phyloP scores from a whole-genome alignment of 164 flowering plant species.

The Berberis thunbergii region DNA sequence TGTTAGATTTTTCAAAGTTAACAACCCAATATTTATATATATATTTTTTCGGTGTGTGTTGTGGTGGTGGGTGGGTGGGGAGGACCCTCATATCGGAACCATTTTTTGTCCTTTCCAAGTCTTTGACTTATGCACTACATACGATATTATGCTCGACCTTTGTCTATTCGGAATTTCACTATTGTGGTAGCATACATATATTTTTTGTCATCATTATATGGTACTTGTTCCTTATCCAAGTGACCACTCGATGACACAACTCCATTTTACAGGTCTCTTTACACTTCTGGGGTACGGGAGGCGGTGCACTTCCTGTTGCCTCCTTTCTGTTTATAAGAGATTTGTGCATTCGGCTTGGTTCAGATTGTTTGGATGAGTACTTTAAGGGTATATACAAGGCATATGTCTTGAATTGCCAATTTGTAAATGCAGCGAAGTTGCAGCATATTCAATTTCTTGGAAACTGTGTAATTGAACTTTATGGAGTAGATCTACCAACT shows the following conservation, averaged over 20 bases:
- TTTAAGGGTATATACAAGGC: conserved; percentile 89
- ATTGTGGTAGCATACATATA: too few relatives aligned
- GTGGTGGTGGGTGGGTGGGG: too few relatives aligned
- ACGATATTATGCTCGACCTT: too few relatives aligned
- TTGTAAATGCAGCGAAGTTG: conserved; percentile 63
- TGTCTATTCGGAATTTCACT: too few relatives aligned
- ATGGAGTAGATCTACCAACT: conserved; percentile 58
- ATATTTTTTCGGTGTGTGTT: too few relatives aligned
- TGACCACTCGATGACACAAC: not conserved
- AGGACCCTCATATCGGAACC: too few relatives aligned
- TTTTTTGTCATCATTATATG: too few relatives aligned
- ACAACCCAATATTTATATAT: too few relatives aligned
- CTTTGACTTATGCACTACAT: too few relatives aligned
- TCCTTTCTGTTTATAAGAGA: conserved; percentile 81
- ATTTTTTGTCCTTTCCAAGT: too few relatives aligned
- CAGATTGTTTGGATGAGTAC: conserved; percentile 77
- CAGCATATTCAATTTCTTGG: conserved; percentile 79
- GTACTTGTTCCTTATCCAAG: too few relatives aligned
- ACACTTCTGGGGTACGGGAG: conserved; percentile 96
- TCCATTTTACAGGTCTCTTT: conserved; percentile 54
- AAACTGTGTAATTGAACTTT: conserved; percentile 72
- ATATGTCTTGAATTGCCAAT: conserved; percentile 74
- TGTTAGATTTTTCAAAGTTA: too few relatives aligned
- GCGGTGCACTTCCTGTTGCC: conserved; percentile 78
- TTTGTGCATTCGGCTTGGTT: conserved; percentile 71